Evolutionary conservation across 2,329 filamentous ascomycete species (phyloP), one percentile per base, ranked within the genome.

Genomic region (Venturia carpophila): DNA sequence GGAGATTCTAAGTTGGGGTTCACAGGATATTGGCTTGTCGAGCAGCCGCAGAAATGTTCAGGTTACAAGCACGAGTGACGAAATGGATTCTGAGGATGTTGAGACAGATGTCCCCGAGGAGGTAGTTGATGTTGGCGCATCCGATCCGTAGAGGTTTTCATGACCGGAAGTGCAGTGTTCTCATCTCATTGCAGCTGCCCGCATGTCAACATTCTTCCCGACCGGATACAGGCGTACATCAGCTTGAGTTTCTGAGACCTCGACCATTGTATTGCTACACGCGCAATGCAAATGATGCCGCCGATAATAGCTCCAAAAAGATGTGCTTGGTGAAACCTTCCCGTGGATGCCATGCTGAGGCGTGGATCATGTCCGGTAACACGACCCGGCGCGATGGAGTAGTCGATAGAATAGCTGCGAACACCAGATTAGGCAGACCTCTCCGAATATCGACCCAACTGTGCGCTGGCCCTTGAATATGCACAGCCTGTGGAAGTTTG

Each of bases 381-480:
- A 37, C 19, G 37, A 27, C 30, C 30, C 52, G 30, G 19, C 21
- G 30, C 52, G 11, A 11, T 37, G 52, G 52, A n/a, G 27, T 39
- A 34, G 27, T 58, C 52, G 52, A 58, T 34, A 58, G 19, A 37
- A 5, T 37, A 27, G 27, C 19, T n/a, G 52, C 52, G 37, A 37
- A 21, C 52, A 58, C 52, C 52, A 58, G 52, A 58, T 58, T 37
- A 58, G 52, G 52, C 27, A 37, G 52, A 58, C 52, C 52, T 58
- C 52, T 58, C 52, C 52, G 52, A 58, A 58, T 58, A 37, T 58
- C 52, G 52, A 58, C 30, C 52, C 52, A 58, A 34, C n/a, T 55
- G 24, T 2, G 34, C 24, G 49, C 30, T 34, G 24, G n/a, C 49
- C 49, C 49, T 30, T 34, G 49, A 24, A 24, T 15, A 34, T 24